Conservation (phyloP, 139 green algal species). For the Chlorokybus atmophyticus region DNA sequence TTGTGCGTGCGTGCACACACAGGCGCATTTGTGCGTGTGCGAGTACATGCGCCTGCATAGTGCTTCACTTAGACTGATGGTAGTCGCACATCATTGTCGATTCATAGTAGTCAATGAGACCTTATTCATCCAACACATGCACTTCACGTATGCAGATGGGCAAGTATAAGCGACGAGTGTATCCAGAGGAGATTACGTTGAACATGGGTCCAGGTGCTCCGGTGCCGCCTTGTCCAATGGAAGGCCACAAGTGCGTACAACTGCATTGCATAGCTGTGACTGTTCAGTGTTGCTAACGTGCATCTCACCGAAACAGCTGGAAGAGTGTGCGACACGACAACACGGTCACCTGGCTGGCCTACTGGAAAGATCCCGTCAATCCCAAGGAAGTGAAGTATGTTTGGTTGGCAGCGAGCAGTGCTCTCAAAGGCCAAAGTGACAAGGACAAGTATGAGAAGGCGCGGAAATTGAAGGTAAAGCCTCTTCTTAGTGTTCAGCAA, state of each 20-base stretch:
- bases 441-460: constrained; percentile 96
- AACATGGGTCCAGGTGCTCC: constrained; percentile 67
- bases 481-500: too few species aligned
- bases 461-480: constrained; percentile 29
- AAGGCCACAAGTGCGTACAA: constrained; percentile 51
- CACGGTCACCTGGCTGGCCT: constrained; percentile 94
- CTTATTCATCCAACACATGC: too few species aligned
- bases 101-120: too few species aligned
- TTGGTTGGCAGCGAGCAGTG: constrained; percentile 76
- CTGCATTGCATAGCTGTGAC: constrained; percentile 1
- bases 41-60: too few species aligned
- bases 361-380: constrained; percentile 89
- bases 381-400: constrained; percentile 83
- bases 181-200: constrained; percentile 90
- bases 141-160: constrained; percentile 75
- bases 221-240: constrained; percentile 41
- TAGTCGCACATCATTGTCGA: too few species aligned
- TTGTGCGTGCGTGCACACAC: background rate
- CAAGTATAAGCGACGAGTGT: constrained; percentile 86
- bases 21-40: too few species aligned
- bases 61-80: too few species aligned
- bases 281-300: background rate
- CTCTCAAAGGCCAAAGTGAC: constrained; percentile 84
- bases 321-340: constrained; percentile 68
- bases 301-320: constrained; percentile 25